Conservation (phyloP, 108 stramenopile genomes). For the Cyclotella atomus region DNA sequence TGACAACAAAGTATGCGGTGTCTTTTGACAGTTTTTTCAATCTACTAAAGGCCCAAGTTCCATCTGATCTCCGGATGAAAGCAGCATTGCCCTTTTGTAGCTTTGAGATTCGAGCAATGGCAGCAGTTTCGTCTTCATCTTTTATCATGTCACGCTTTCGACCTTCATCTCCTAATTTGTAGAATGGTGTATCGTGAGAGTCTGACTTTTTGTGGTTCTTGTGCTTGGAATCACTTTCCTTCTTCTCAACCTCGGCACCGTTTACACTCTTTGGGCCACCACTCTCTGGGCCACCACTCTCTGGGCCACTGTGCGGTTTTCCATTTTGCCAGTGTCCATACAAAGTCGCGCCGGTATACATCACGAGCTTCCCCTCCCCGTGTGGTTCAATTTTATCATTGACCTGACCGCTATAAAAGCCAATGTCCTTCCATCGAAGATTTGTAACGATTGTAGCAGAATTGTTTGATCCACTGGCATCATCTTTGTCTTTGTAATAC, state of each 20-base stretch:
- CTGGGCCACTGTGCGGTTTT: background rate
- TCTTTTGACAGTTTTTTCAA: slow-evolving; percentile 15
- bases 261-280: too few relatives aligned
- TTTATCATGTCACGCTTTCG: slow-evolving; percentile 27
- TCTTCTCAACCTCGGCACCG: background rate
- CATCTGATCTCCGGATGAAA: slow-evolving; percentile 24
- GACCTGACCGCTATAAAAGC: slow-evolving; percentile 11
- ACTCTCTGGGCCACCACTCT: too few relatives aligned
- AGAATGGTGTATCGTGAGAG: background rate
- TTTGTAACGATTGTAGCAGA: slow-evolving; percentile 4
- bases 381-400: slow-evolving; percentile 16
- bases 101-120: slow-evolving; percentile 13
- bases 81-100: slow-evolving; percentile 18
- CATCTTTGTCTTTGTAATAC: slow-evolving; percentile 1
- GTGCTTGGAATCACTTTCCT: background rate
- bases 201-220: background rate
- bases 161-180: slow-evolving; percentile 27
- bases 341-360: background rate
- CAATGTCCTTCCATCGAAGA: slow-evolving; percentile 7
- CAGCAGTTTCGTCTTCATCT: slow-evolving; percentile 25
- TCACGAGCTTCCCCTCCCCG: slow-evolving; percentile 1
- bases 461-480: background rate
- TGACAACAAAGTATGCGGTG: slow-evolving; percentile 16
- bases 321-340: slow-evolving; percentile 1
- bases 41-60: slow-evolving; percentile 16